A percentile compares a stretch with the other conserved stretches of the same genome.
Evolutionary conservation across 331 rosid genomes (phyloP).

Genomic region (Prunus yedoensis): DNA sequence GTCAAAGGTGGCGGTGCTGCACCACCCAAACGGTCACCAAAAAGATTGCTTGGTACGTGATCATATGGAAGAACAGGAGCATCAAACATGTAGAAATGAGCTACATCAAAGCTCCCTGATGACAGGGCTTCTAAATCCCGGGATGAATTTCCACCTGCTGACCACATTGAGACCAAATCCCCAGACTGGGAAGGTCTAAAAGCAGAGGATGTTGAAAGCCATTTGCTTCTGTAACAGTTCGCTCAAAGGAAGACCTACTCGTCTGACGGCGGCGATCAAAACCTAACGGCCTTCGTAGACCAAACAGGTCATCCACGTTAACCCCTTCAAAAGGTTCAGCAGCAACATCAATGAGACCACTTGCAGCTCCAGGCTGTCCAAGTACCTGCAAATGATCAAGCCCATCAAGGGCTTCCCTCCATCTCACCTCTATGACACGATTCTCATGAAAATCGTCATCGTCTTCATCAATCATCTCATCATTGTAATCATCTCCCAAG

Average conservation of each 20-base stretch:
- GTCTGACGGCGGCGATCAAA: slow-evolving; percentile 95
- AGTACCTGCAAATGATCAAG: slow-evolving; percentile 92
- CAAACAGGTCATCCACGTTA: slow-evolving; percentile 94
- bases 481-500: slow-evolving; percentile 91
- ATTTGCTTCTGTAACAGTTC: slow-evolving; percentile 76
- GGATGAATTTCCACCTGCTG: slow-evolving; percentile 64
- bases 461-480: slow-evolving; percentile 91
- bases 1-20: slow-evolving; percentile 92
- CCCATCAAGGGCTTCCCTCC: slow-evolving; percentile 99
- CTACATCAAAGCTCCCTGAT: slow-evolving; percentile 73
- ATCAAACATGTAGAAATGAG: slow-evolving; percentile 96
- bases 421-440: slow-evolving; percentile 91
- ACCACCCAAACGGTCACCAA: slow-evolving; percentile 80
- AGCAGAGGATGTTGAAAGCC: slow-evolving; percentile 98
- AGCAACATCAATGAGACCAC: slow-evolving; percentile 86
- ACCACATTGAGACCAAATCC: slow-evolving; percentile 77
- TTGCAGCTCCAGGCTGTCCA: slow-evolving; percentile 78
- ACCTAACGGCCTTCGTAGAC: slow-evolving; percentile 70
- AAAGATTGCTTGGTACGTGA: slow-evolving; percentile 62
- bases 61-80: slow-evolving; percentile 89
- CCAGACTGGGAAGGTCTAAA: slow-evolving; percentile 74
- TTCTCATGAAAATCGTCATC: slow-evolving; percentile 95
- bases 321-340: slow-evolving; percentile 99
- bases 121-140: slow-evolving; percentile 74
- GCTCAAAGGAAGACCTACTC: slow-evolving; percentile 88